Conservation (phyloP, 2,329 filamentous ascomycete species). For the Pseudocercospora vitis region DNA sequence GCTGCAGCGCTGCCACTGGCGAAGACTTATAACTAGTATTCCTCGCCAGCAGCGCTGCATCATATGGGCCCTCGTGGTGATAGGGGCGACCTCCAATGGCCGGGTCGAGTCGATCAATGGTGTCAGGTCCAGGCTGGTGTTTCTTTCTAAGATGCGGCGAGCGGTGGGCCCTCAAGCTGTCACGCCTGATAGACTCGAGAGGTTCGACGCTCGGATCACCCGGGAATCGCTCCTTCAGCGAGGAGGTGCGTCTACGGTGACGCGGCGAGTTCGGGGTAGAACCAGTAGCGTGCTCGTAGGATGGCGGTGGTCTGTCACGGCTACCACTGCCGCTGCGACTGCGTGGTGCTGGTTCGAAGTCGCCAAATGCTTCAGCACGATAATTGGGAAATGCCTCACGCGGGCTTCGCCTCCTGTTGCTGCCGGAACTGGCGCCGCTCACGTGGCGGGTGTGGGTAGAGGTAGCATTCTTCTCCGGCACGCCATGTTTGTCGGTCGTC, state of each 20-base stretch:
- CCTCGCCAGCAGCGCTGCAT: conserved; percentile 73
- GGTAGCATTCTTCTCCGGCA: conserved; percentile 13
- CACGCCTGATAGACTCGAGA: conserved; percentile 64
- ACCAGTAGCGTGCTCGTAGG: conserved; percentile 32
- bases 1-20: conserved; percentile 73
- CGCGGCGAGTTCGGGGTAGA: conserved; percentile 15
- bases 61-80: conserved; percentile 89
- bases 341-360: conserved; percentile 26
- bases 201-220: conserved; percentile 66
- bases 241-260: conserved; percentile 49
- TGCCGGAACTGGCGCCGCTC: conserved; percentile 44
- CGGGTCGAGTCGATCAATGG: conserved; percentile 76
- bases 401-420: conserved; percentile 37
- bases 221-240: conserved; percentile 60
- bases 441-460: conserved; percentile 27
- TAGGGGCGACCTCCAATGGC: conserved; percentile 64
- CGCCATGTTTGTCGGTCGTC: conserved; percentile 24
- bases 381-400: conserved; percentile 50
- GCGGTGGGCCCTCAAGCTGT: conserved; percentile 65
- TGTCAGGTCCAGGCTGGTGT: conserved; percentile 68
- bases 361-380: conserved; percentile 46
- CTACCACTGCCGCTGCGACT: conserved; percentile 24
- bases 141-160: conserved; percentile 65
- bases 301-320: conserved; percentile 25
- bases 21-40: conserved; percentile 62